Percentiles rank a stretch among this genome's conserved stretches.
Evolutionary conservation across 2,329 filamentous ascomycete species (phyloP).

Genomic region (Tympanopsis confertula): DNA sequence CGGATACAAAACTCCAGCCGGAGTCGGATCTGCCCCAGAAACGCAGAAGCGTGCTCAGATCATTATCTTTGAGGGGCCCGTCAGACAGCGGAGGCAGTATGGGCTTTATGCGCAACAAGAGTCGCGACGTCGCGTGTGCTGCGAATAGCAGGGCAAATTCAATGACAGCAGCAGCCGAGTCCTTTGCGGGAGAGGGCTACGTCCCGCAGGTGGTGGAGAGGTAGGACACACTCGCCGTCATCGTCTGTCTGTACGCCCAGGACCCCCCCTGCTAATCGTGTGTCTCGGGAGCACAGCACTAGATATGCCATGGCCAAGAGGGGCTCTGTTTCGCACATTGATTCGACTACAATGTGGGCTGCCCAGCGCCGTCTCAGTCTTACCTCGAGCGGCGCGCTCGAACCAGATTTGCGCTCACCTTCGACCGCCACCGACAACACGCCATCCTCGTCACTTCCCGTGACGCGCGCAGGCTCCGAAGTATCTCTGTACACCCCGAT

Average conservation of each 20-base stretch:
- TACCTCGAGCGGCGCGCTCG: neutral
- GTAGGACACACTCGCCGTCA: constrained; percentile 8
- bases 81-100: no score
- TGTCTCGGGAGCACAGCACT: neutral
- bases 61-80: neutral
- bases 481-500: constrained; percentile 32
- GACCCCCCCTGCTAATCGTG: no score
- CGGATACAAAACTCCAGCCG: neutral
- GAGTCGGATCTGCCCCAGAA: neutral
- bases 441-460: constrained; percentile 6
- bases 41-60: neutral
- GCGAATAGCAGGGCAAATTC: constrained; percentile 16
- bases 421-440: neutral
- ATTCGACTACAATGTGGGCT: neutral
- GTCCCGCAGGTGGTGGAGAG: constrained; percentile 11
- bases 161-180: constrained; percentile 15
- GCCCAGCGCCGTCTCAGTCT: neutral
- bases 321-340: neutral
- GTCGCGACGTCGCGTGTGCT: neutral
- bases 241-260: neutral
- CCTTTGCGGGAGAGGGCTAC: constrained; percentile 12
- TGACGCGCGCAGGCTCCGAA: constrained; percentile 32
- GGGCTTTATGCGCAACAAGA: no score
- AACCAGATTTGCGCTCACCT: neutral
- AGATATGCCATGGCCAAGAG: neutral